A percentile compares a stretch with the other conserved stretches of the same genome.
phyloP scores from a whole-genome alignment of 2,329 filamentous ascomycete species.

The Corynespora cassiicola region DNA sequence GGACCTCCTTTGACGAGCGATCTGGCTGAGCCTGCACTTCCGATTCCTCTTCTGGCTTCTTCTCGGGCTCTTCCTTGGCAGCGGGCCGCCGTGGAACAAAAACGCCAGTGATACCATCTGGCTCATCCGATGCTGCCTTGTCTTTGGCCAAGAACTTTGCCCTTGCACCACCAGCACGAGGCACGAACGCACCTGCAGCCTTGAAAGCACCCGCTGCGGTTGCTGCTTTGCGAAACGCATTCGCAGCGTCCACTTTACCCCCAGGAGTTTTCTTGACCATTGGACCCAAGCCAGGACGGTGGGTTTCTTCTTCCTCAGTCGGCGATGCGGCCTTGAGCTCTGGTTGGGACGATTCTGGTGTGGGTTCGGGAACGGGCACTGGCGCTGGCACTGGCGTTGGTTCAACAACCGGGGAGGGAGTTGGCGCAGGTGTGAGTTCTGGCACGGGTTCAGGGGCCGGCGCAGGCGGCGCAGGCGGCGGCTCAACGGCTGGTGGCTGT shows the following conservation, averaged over 20 bases:
- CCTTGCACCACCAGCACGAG: constrained; percentile 83
- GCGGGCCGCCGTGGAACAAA: constrained; percentile 69
- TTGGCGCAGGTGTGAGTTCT: constrained; percentile 6
- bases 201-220: constrained; percentile 72
- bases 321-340: constrained; percentile 55
- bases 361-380: constrained; percentile 7
- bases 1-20: constrained; percentile 34
- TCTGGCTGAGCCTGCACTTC: constrained; percentile 27
- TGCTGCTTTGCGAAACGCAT: constrained; percentile 80
- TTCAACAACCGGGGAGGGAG: constrained; percentile 1
- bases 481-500: constrained; percentile 3
- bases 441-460: constrained; percentile 10
- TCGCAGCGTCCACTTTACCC: constrained; percentile 75
- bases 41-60: constrained; percentile 30
- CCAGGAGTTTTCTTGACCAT: constrained; percentile 87
- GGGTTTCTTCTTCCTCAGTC: constrained; percentile 54
- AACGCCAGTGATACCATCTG: constrained; percentile 89
- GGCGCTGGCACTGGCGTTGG: too few species aligned
- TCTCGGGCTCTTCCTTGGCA: constrained; percentile 35
- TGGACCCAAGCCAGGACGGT: constrained; percentile 81
- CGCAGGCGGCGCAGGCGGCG: constrained; percentile 8
- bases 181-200: constrained; percentile 76
- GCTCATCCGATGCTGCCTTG: constrained; percentile 68
- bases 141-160: constrained; percentile 72
- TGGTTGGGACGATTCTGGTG: constrained; percentile 3